Evolutionary conservation across 306 rosid genomes (phyloP).

Genomic region (Corylus avellana): DNA sequence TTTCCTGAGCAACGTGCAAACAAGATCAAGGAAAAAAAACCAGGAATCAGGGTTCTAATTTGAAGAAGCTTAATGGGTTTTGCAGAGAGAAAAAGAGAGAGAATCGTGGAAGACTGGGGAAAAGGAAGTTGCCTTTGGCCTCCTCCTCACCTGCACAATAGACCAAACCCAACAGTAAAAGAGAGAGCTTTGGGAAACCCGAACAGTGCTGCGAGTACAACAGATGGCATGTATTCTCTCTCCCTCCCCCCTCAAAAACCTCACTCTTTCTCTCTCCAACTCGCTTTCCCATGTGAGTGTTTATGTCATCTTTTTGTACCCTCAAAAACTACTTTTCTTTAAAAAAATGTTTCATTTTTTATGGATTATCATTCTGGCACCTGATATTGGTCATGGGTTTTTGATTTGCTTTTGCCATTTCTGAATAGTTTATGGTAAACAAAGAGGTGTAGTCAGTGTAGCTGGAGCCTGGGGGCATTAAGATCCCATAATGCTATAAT

Average conservation of each 20-base stretch:
- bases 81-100: neutral
- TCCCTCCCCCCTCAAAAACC: constrained; percentile 16
- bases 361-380: neutral
- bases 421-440: neutral
- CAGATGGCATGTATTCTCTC: constrained; percentile 33
- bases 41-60: constrained; percentile 40
- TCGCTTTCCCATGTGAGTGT: constrained; percentile 49
- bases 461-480: too few species aligned
- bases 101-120: neutral
- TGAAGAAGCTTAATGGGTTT: constrained; percentile 15
- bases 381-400: too few species aligned
- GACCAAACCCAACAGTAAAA: constrained; percentile 16
- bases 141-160: constrained; percentile 20
- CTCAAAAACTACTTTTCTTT: constrained; percentile 38
- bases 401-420: neutral
- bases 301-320: constrained; percentile 19
- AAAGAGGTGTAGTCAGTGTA: too few species aligned
- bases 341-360: constrained; percentile 14
- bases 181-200: constrained; percentile 34
- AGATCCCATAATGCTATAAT: too few species aligned
- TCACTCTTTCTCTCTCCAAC: constrained; percentile 27
- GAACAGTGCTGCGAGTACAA: constrained; percentile 36
- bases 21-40: constrained; percentile 7
- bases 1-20: constrained; percentile 24
- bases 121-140: constrained; percentile 17